Conservation (phyloP, 257 asterid species). For the Asclepias syriaca region DNA sequence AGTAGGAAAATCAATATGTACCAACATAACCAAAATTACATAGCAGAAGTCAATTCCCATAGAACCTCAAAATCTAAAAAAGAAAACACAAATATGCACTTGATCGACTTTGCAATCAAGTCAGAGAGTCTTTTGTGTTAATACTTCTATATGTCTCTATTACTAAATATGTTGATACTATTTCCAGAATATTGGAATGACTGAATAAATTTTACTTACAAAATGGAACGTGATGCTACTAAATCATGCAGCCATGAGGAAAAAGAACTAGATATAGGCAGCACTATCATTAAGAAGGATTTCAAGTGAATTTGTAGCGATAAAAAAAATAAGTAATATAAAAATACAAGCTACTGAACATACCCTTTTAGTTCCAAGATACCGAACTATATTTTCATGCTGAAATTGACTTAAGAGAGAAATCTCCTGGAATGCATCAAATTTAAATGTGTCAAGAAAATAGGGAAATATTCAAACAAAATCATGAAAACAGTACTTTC, state of each 20-base stretch:
- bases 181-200: neutral
- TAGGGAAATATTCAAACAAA: neutral
- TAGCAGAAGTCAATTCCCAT: neutral
- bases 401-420: slow-evolving; percentile 80
- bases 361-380: slow-evolving; percentile 93
- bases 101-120: neutral
- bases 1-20: neutral
- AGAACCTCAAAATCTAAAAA: neutral
- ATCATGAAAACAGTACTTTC: neutral
- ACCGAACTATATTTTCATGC: slow-evolving; percentile 88
- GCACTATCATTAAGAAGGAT: neutral
- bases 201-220: neutral
- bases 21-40: neutral
- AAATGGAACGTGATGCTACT: neutral
- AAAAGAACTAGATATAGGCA: neutral
- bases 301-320: neutral
- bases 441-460: neutral
- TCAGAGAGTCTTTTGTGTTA: neutral
- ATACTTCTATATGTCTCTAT: neutral
- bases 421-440: slow-evolving; percentile 68
- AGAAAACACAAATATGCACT: neutral
- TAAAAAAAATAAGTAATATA: neutral
- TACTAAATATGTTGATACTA: neutral
- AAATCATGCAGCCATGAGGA: neutral
- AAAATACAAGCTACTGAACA: slow-evolving; percentile 2